phyloP scores from a whole-genome alignment of 306 rosid species.

The Casuarina cunninghamiana region DNA sequence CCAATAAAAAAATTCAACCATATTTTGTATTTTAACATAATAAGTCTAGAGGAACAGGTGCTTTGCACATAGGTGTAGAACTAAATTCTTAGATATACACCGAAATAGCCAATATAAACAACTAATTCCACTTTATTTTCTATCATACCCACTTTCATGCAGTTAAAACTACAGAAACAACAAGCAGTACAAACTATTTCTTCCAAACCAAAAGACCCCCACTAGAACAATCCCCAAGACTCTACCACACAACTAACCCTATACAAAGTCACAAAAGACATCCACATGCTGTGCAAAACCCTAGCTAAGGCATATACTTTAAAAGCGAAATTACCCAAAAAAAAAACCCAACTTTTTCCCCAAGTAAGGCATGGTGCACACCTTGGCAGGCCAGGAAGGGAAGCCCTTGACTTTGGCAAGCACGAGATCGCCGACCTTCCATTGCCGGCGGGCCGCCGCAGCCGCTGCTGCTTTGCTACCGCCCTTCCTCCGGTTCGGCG shows the following conservation, averaged over 20 bases:
- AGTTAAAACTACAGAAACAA: not conserved
- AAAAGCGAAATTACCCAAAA: not conserved
- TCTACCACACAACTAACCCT: constrained; percentile 23
- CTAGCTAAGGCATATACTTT: constrained; percentile 17
- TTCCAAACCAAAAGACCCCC: constrained; percentile 32
- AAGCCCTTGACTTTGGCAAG: constrained; percentile 94
- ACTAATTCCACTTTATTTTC: no score
- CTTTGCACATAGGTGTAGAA: not conserved
- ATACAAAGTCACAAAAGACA: constrained; percentile 9
- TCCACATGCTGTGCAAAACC: constrained; percentile 36
- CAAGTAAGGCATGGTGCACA: constrained; percentile 21
- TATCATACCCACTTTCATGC: not conserved
- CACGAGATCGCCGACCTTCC: constrained; percentile 97
- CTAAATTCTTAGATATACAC: not conserved
- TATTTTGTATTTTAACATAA: not conserved
- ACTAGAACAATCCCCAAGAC: constrained; percentile 6
- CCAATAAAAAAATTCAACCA: not conserved
- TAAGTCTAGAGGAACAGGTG: not conserved
- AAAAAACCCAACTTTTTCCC: not conserved
- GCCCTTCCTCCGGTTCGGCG: constrained; percentile 82
- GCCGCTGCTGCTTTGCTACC: constrained; percentile 72
- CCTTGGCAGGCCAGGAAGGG: constrained; percentile 99
- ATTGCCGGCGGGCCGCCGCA: constrained; percentile 83
- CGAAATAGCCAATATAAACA: not conserved
- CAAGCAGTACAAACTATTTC: not conserved